These are phyloP conservation scores for Leishmania martiniquensis DNA, from an alignment of 208 protist species.

Conservation along the genomic window DNA sequence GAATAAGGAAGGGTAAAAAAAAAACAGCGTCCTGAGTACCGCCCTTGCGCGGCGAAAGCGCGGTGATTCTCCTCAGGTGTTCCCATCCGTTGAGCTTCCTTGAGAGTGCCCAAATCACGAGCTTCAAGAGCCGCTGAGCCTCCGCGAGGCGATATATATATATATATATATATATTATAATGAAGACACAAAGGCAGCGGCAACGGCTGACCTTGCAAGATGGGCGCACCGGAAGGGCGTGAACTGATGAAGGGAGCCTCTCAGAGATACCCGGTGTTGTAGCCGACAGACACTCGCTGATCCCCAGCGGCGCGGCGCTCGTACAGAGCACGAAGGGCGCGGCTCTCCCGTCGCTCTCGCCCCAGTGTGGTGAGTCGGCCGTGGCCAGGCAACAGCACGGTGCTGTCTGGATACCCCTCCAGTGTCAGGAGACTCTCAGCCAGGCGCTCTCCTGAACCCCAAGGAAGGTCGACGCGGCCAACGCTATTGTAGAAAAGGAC, in stretches of 20 bases:
- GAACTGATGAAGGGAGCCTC: too few species aligned
- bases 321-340: constrained; percentile 70
- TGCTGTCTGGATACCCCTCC: constrained; percentile 80
- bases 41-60: neutral
- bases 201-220: neutral
- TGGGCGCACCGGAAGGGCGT: neutral
- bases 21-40: neutral
- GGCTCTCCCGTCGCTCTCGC: constrained; percentile 79
- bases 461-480: constrained; percentile 89
- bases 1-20: too few species aligned
- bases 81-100: neutral
- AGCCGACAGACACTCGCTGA: constrained; percentile 75
- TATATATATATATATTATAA: too few species aligned
- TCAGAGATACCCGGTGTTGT: constrained; percentile 87
- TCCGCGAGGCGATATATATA: neutral
- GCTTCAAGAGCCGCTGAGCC: neutral
- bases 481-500: constrained; percentile 85
- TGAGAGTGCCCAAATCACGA: neutral
- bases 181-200: neutral
- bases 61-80: neutral
- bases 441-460: constrained; percentile 72
- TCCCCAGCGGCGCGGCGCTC: constrained; percentile 62
- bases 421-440: constrained; percentile 82
- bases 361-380: constrained; percentile 88
- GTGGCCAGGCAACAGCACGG: constrained; percentile 85